Evolutionary conservation across 352 stramenopile species (phyloP).

Genomic region (Halophytophthora batemanensis): DNA sequence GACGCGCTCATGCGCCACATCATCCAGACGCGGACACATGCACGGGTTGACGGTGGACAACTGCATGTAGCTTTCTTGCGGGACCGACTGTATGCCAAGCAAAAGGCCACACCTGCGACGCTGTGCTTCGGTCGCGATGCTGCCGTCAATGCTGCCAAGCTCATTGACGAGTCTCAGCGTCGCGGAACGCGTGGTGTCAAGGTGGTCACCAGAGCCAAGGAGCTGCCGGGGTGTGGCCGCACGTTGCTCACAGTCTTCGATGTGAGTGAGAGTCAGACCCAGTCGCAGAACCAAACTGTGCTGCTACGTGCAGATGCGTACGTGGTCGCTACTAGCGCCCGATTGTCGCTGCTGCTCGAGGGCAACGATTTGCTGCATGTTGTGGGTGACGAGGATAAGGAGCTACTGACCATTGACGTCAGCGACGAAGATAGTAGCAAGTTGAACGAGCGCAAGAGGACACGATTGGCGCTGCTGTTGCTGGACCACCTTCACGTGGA

Average conservation of each 20-base stretch:
- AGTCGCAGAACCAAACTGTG: neutral
- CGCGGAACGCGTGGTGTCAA: conserved; percentile 49
- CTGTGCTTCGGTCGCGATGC: conserved; percentile 27
- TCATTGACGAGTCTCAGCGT: conserved; percentile 43
- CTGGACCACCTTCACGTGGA: conserved; percentile 60
- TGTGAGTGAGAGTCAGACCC: conserved; percentile 2
- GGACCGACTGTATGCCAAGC: conserved; percentile 63
- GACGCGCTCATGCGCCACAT: conserved; percentile 56
- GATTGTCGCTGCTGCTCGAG: conserved; percentile 47
- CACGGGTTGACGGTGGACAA: conserved; percentile 7
- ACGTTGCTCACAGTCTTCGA: conserved; percentile 68
- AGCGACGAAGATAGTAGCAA: neutral
- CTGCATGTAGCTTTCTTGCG: conserved; percentile 44
- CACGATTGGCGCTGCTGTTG: conserved; percentile 34
- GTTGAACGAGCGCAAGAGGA: conserved; percentile 8
- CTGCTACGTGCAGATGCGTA: conserved; percentile 61
- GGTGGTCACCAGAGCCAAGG: conserved; percentile 43
- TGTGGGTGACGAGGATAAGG: conserved; percentile 26
- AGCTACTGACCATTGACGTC: conserved; percentile 14
- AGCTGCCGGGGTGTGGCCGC: conserved; percentile 32
- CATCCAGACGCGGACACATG: conserved; percentile 38
- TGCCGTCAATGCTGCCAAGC: conserved; percentile 38
- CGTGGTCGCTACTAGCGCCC: conserved; percentile 42
- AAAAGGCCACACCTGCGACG: conserved; percentile 61
- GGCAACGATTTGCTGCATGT: conserved; percentile 41